Evolutionary conservation across 306 rosid genomes (phyloP), one percentile per base, ranked within the genome.

Genomic region (Vachellia pachyceras): DNA sequence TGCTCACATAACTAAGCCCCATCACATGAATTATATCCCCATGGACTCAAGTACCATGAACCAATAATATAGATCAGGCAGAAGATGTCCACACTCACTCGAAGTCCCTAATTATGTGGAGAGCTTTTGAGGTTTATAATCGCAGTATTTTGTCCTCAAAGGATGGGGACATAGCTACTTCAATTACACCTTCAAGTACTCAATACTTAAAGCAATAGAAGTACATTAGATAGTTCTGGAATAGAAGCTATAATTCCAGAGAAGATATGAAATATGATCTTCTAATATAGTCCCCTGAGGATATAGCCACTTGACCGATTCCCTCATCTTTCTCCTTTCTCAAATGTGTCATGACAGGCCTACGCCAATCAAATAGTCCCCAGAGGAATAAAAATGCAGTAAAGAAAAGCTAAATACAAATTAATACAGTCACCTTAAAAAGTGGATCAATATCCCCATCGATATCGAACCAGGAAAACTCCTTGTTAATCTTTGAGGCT

Each of bases 401-500:
- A 29, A 36, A 47, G 72, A 41, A 78, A 74, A 72, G 36, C 12
- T 6, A 41, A n/a, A 11, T 22, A 54, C 5, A 12, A 71, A 1
- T 23, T 15, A 3, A 45, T 5, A 70, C 6, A 47, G 10, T 49
- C 78, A 95, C 99, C 99, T 95, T 95, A 76, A 95, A 95, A 76
- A 95, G 94, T 72, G 98, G 87, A 85, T 90, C 91, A 86, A 95
- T 88, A 88, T 90, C 96, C 72, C 97, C 93, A 86, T 95, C 98
- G 73, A 93, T 87, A 80, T 93, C 94, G 86, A 93, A 95, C 93
- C 90, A 90, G 88, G 86, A 77, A 84, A 95, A 95, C 22, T 91
- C 98, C 35, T 83, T 84, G 80, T 81, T 88, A 82, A 86, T 80
- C 86, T 91, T 95, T 71, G 98, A 90, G 23, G 97, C 97, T 6